phyloP scores from a whole-genome alignment of 257 asterid genomes.

The Solanum peruvianum region DNA sequence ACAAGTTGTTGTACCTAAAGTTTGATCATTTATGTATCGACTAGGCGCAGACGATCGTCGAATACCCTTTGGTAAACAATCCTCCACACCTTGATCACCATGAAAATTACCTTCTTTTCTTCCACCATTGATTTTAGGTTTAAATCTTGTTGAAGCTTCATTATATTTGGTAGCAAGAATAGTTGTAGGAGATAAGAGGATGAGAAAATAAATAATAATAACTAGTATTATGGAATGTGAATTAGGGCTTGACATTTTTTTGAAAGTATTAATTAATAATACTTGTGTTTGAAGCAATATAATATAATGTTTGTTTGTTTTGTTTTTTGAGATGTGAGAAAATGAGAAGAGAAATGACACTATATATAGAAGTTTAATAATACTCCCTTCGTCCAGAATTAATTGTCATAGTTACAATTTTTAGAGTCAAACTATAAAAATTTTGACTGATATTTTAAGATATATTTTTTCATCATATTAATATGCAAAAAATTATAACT shows the following conservation, averaged over 20 bases:
- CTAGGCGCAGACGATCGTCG: conserved; percentile 56
- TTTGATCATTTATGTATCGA: conserved; percentile 38
- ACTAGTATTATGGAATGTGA: not conserved
- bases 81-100: conserved; percentile 25
- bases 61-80: conserved; percentile 58
- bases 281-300: not conserved
- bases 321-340: not conserved
- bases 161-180: not conserved
- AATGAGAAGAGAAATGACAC: not conserved
- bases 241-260: not conserved
- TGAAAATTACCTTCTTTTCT: not conserved
- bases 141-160: conserved; percentile 11
- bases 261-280: not conserved
- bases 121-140: conserved; percentile 4
- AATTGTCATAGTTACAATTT: no score
- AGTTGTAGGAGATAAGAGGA: not conserved
- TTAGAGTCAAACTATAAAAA: no score
- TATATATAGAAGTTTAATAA: conserved; percentile 16
- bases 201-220: not conserved
- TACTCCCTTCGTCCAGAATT: not conserved
- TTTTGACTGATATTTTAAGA: no score
- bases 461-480: no score
- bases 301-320: not conserved
- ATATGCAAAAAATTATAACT: no score
- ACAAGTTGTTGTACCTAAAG: conserved; percentile 24